Conservation (phyloP, 2,329 filamentous ascomycete genomes). For the Microascus cirrosus region DNA sequence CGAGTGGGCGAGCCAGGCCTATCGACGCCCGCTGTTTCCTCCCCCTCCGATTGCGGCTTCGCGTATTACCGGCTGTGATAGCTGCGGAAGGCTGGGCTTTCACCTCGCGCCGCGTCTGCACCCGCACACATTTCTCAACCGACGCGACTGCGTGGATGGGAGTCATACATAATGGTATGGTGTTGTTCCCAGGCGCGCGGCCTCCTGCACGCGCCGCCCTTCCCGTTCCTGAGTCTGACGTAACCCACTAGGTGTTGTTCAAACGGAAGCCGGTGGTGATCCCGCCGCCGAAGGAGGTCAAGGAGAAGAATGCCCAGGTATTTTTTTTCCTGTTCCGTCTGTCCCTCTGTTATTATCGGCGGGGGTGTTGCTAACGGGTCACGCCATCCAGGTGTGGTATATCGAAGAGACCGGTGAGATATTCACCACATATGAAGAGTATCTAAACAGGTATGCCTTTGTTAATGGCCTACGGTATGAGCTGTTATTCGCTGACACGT, state of each 20-base stretch:
- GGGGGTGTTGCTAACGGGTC: not conserved
- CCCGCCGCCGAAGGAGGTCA: constrained; percentile 57
- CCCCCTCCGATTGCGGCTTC: not conserved
- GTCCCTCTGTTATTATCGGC: constrained; percentile 7
- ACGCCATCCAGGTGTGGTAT: constrained; percentile 63
- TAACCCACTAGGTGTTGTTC: constrained; percentile 69
- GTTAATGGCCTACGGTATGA: not conserved
- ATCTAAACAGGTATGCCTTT: constrained; percentile 61
- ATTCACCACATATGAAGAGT: constrained; percentile 80
- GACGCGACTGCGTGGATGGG: constrained; percentile 3
- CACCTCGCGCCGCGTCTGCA: not conserved
- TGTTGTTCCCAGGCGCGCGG: not conserved
- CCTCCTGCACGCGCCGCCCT: not conserved
- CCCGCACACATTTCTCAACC: not conserved
- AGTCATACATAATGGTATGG: constrained; percentile 1
- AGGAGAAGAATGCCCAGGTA: constrained; percentile 79
- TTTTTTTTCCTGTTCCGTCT: constrained; percentile 15
- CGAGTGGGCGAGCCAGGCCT: not conserved
- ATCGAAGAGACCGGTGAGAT: constrained; percentile 85
- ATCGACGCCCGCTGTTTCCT: no score
- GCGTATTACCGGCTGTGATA: not conserved
- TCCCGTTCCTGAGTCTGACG: not conserved
- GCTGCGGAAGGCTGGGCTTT: not conserved
- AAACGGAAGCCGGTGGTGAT: constrained; percentile 92
- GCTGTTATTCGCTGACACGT: constrained; percentile 16